Percentiles rank a stretch among this genome's conserved stretches.
Evolutionary conservation across 768 basidiomycete species (phyloP).

Genomic region (Boletus reticuloceps): DNA sequence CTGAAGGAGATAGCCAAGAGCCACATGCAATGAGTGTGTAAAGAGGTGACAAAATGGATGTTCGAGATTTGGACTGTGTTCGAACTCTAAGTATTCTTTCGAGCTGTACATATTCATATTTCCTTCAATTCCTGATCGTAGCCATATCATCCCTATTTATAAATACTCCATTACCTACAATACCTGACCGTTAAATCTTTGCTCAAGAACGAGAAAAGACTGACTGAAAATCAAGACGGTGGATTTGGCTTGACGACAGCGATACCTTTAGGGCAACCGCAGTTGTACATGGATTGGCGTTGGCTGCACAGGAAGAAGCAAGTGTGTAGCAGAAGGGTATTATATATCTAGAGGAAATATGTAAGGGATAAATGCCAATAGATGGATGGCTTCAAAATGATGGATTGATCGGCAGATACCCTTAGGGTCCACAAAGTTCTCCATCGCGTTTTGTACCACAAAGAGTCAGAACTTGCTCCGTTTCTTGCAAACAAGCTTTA

Average conservation of each 20-base stretch:
- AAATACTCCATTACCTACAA: not conserved
- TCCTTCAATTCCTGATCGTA: not conserved
- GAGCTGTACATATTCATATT: not conserved
- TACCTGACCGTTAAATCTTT: not conserved
- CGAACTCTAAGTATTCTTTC: not conserved
- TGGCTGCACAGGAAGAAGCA: not conserved
- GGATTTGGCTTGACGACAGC: not conserved
- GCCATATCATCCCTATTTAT: not conserved
- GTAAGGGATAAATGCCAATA: not conserved
- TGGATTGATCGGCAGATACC: not conserved
- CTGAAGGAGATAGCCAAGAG: conserved; percentile 17
- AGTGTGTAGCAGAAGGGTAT: not conserved
- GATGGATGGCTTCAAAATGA: not conserved
- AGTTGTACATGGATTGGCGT: too few relatives aligned
- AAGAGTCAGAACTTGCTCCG: conserved; percentile 41
- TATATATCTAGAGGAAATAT: not conserved
- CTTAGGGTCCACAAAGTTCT: conserved; percentile 10
- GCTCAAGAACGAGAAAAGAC: not conserved
- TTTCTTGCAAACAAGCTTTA: conserved; percentile 42
- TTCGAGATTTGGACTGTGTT: not conserved
- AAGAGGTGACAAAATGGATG: not conserved
- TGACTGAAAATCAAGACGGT: not conserved
- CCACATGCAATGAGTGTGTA: not conserved
- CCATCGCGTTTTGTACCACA: conserved; percentile 45
- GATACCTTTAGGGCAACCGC: not conserved